Evolutionary conservation across 768 basidiomycete genomes (phyloP).

Genomic region (Gyrodon lividus): DNA sequence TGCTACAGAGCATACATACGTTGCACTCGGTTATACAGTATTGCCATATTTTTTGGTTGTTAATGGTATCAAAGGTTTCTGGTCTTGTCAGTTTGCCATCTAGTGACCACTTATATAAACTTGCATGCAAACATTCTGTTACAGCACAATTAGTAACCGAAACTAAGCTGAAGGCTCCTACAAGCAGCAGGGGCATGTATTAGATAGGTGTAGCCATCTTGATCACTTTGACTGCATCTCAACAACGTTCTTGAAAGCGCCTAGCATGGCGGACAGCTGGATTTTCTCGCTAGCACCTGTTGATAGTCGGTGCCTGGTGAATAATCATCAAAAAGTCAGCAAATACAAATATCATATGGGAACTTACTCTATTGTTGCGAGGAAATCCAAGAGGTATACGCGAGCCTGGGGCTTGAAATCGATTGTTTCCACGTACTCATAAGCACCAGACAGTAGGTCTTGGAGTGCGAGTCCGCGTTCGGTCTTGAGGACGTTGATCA

Average conservation of each 20-base stretch:
- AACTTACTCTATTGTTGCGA: constrained; percentile 94
- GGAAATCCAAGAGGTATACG: constrained; percentile 86
- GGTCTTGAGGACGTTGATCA: constrained; percentile 82
- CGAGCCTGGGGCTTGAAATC: constrained; percentile 85
- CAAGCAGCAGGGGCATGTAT: too few relatives aligned
- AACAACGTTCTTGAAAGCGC: constrained; percentile 90
- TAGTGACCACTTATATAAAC: too few relatives aligned
- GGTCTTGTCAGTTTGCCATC: too few relatives aligned
- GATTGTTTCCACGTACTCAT: constrained; percentile 84
- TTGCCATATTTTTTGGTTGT: too few relatives aligned
- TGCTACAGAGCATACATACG: too few relatives aligned
- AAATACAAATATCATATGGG: background rate
- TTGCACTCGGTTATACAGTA: too few relatives aligned
- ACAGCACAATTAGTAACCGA: background rate
- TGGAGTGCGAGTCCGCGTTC: constrained; percentile 94
- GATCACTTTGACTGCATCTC: constrained; percentile 59
- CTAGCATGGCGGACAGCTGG: constrained; percentile 87
- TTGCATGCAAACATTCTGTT: too few relatives aligned
- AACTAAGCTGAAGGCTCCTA: background rate
- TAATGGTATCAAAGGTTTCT: too few relatives aligned
- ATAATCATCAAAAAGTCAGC: background rate
- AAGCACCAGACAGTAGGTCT: constrained; percentile 88
- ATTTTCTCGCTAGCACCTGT: constrained; percentile 94
- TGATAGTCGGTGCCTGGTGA: constrained; percentile 78
- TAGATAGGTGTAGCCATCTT: background rate